A percentile compares a stretch with the other conserved stretches of the same genome.
phyloP scores from a whole-genome alignment of 2,329 filamentous ascomycete genomes.

The Corynespora cassiicola region DNA sequence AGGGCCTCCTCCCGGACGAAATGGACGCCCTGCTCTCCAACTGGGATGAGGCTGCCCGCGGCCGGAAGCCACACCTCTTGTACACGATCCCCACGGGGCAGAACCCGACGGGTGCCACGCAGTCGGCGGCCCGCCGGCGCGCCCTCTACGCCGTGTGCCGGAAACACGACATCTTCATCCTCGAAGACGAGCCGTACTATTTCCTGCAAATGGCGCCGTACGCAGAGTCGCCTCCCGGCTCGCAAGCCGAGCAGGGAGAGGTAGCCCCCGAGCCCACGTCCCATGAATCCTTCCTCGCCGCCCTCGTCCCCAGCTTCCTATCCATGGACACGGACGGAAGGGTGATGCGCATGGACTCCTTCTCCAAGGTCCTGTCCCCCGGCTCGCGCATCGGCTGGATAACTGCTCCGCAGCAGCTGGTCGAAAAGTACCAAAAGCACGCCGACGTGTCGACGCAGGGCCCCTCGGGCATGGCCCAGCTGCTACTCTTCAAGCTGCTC shows the following conservation, averaged over 20 bases:
- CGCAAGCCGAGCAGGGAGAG: too few relatives aligned
- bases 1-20: conserved; percentile 67
- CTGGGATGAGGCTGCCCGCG: conserved; percentile 65
- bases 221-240: too few relatives aligned
- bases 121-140: conserved; percentile 69
- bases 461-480: conserved; percentile 82
- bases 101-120: conserved; percentile 89
- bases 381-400: conserved; percentile 88
- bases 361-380: conserved; percentile 88
- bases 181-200: conserved; percentile 96
- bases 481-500: conserved; percentile 84
- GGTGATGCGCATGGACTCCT: conserved; percentile 89
- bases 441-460: conserved; percentile 86
- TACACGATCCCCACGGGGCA: conserved; percentile 83
- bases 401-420: conserved; percentile 82
- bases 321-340: conserved; percentile 86
- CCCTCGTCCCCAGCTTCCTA: conserved; percentile 76
- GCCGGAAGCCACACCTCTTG: conserved; percentile 70
- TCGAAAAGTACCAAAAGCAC: conserved; percentile 82
- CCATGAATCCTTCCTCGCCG: conserved; percentile 75
- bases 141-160: conserved; percentile 79
- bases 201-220: conserved; percentile 89
- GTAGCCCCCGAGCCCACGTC: conserved; percentile 61
- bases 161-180: conserved; percentile 84
- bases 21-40: conserved; percentile 69